Percentiles rank a stretch among this genome's conserved stretches.
Conservation (phyloP, 1,284 basidiomycete species). For the Sphagnurus paluster region DNA sequence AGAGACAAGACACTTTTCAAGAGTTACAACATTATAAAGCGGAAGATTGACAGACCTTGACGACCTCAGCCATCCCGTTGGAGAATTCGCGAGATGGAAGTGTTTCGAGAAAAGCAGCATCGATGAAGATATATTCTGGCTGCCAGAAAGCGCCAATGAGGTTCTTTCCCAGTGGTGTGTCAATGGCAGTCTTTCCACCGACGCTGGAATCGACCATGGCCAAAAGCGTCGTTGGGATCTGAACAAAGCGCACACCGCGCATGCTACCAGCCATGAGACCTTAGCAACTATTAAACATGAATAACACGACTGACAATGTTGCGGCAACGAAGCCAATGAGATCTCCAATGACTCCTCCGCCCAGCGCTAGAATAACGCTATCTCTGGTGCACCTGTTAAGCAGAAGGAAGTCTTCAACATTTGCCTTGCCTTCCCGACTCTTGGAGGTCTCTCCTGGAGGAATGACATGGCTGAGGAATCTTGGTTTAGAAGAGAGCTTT, state of each 20-base stretch:
- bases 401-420: constrained; percentile 93
- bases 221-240: constrained; percentile 95
- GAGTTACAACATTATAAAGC: no score
- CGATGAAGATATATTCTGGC: constrained; percentile 96
- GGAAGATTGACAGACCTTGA: constrained; percentile 90
- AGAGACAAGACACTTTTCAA: constrained; percentile 1
- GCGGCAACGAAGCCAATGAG: constrained; percentile 95
- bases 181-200: constrained; percentile 98
- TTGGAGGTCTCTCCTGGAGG: constrained; percentile 93
- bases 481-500: constrained; percentile 38
- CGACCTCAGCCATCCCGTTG: constrained; percentile 98
- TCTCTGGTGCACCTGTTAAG: constrained; percentile 90
- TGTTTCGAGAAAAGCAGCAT: constrained; percentile 93
- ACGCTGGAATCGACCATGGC: constrained; percentile 99
- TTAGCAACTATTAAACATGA: constrained; percentile 3
- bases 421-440: constrained; percentile 88
- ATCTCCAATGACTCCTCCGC: constrained; percentile 97
- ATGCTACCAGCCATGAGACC: constrained; percentile 29
- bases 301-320: constrained; percentile 77
- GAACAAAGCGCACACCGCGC: constrained; percentile 81
- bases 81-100: constrained; percentile 93
- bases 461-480: constrained; percentile 82
- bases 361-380: constrained; percentile 91
- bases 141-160: constrained; percentile 99
- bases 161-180: constrained; percentile 94